Evolutionary conservation across 2,329 filamentous ascomycete genomes (phyloP).

Genomic region (Dothideomycetes sp.): DNA sequence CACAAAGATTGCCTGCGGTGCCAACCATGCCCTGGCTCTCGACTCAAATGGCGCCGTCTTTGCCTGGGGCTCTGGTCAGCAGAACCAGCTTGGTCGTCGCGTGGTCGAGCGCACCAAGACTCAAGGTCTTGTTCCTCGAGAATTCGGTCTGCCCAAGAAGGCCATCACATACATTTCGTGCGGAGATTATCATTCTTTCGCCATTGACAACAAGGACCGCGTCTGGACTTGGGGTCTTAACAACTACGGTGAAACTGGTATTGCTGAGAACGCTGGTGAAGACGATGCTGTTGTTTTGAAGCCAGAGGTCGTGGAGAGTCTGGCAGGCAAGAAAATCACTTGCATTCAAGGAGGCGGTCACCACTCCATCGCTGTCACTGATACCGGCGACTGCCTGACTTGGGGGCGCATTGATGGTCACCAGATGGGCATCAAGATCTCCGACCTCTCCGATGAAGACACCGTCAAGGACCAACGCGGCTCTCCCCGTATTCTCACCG

Average conservation of each 20-base stretch:
- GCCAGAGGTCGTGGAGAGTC: slow-evolving; percentile 54
- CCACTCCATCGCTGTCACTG: slow-evolving; percentile 54
- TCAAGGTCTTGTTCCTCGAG: slow-evolving; percentile 44
- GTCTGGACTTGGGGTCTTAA: slow-evolving; percentile 81
- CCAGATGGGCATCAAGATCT: slow-evolving; percentile 38
- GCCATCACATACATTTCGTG: slow-evolving; percentile 52
- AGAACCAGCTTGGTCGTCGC: slow-evolving; percentile 58
- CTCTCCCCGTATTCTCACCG: slow-evolving; percentile 59
- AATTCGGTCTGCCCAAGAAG: slow-evolving; percentile 46
- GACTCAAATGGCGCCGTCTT: slow-evolving; percentile 53
- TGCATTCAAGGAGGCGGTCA: slow-evolving; percentile 64
- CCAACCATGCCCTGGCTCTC: slow-evolving; percentile 61
- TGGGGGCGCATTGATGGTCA: slow-evolving; percentile 51
- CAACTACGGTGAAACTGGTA: slow-evolving; percentile 72
- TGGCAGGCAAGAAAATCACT: slow-evolving; percentile 53
- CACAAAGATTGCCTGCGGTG: slow-evolving; percentile 51
- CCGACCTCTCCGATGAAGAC: slow-evolving; percentile 45
- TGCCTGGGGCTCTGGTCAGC: slow-evolving; percentile 63
- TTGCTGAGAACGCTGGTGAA: slow-evolving; percentile 51
- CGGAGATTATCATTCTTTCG: slow-evolving; percentile 75
- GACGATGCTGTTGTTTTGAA: slow-evolving; percentile 62
- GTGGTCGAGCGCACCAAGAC: slow-evolving; percentile 49
- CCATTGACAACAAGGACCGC: slow-evolving; percentile 54
- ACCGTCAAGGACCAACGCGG: slow-evolving; percentile 53
- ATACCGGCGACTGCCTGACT: slow-evolving; percentile 43